Evolutionary conservation across 352 stramenopile genomes (phyloP), one percentile per base, ranked within the genome.

Genomic region (Discostella stelligera): DNA sequence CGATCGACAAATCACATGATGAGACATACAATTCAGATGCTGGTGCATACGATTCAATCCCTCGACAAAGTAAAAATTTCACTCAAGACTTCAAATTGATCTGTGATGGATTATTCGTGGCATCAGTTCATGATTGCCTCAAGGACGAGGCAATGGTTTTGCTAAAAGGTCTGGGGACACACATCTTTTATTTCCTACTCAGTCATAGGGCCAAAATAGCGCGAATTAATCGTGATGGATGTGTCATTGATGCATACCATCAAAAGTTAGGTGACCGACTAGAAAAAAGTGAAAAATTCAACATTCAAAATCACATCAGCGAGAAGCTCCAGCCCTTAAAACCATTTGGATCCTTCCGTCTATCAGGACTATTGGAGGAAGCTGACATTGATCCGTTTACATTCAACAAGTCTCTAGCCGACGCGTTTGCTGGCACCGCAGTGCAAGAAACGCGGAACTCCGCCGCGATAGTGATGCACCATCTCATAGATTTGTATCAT

Each of bases 321-420:
- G 70, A 54, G 10, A 88, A 88, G 67, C 50, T 86, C 18, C 67
- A 83, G 52, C 84, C 79, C 1, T 69, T 91, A 8, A 82, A 82
- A 48, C 72, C 84, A 27, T 93, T 90, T 77, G 88, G 88, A 10
- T 80, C 74, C 27, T 93, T 90, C 66, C 79, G 82, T 27, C 66
- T 88, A 13, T 82, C 75, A 18, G 83, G 77, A n/a, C 66, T 58
- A 39, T 71, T 91, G 0, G 62, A 61, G 30, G 37, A 64, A 25
- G 67, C 25, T 25, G 52, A 49, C 16, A 66, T 85, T 25, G 80
- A 89, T 72, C 83, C 82, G 1, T 85, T 93, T 63, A 55, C 80
- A 37, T 79, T 91, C 10, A 90, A 89, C 56, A 58, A 83, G 68
- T 65, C 79, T 41, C 53, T 93, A 16, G 77, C 73, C 7, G 68